Conservation (phyloP, 2,329 filamentous ascomycete genomes). For the Cercospora janseana region DNA sequence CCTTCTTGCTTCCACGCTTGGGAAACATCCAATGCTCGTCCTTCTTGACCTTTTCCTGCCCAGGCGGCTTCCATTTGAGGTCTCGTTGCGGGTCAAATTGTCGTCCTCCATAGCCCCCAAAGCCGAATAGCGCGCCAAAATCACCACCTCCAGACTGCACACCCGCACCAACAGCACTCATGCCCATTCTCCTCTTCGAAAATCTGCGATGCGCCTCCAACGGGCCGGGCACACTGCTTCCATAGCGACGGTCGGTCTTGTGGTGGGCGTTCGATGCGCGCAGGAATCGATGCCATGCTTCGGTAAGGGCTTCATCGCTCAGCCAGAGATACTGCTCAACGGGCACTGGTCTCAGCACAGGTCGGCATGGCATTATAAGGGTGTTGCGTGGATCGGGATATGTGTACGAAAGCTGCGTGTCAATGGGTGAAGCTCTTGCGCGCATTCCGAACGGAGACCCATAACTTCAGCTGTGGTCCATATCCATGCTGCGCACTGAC, state of each 20-base stretch:
- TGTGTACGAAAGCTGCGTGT: neutral
- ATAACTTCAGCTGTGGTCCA: too few relatives aligned
- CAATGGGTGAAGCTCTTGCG: conserved; percentile 8
- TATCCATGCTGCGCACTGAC: too few relatives aligned
- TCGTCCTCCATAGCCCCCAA: conserved; percentile 20
- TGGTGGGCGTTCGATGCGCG: conserved; percentile 35
- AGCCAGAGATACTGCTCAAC: conserved; percentile 56
- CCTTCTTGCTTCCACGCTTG: conserved; percentile 10
- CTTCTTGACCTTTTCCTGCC: conserved; percentile 16
- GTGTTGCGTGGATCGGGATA: neutral
- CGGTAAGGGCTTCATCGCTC: conserved; percentile 55
- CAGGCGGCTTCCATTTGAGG: conserved; percentile 32
- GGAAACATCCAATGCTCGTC: conserved; percentile 23
- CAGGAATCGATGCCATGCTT: conserved; percentile 53
- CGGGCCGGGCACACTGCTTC: conserved; percentile 61
- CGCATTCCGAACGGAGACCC: too few relatives aligned
- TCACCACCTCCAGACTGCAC: conserved; percentile 25
- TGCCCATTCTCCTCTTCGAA: conserved; percentile 56
- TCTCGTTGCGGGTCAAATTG: conserved; percentile 24
- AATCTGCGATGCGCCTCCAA: conserved; percentile 59
- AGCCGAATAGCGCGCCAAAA: conserved; percentile 34
- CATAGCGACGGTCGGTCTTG: conserved; percentile 47
- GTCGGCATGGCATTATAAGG: conserved; percentile 31
- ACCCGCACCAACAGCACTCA: conserved; percentile 20
- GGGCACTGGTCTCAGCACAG: conserved; percentile 20